Base-by-base conservation (phyloP, 768 basidiomycete species). In the Termitomyces sp. region DNA sequence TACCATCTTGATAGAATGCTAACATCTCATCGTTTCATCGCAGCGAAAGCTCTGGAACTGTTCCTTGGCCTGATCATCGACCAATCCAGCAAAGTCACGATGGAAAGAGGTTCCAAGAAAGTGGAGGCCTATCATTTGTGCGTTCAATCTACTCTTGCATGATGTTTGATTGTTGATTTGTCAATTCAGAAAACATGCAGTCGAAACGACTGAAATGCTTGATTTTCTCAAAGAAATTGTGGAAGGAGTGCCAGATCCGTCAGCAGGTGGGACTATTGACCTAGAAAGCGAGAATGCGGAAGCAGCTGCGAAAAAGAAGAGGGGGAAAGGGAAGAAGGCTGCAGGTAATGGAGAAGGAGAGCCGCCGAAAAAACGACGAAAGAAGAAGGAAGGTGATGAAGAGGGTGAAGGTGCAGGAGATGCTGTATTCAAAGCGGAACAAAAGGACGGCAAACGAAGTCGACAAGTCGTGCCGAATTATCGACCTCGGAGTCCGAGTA, bases 181-280 rank as follows among this genome's bases (percentile, higher is more conserved):
- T 40, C 41, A n/a, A 19, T 46, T 11, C 68, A 98, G 95, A 61
- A 98, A 98, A 78, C 91, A 94, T 63, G 92, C 94, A 0, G 85
- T 98, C 9, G 88, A 91, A 56, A 86, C 85, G 15, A 89, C 86
- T 11, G 87, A 93, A 61, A 90, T 85, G 77, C 84, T 98, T 50
- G 96, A 98, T 70, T 98, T 98, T 71, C 80, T 98, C 33, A 89
- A 91, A 67, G 94, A 98, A 67, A 84, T 97, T 52, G 94, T 96
- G 23, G 85, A 89, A 65, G 73, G 77, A 37, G 84, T 96, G 6
- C 88, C 91, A 0, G 94, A 98, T 70, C 94, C 94, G 0, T 88
- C 90, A 3, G 84, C 84, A 19, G 89, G 91, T 11, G 90, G 87
- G 2, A 91, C 87, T 0, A 82, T 89, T 43, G 84, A 89, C 64